Evolutionary conservation across 2,329 filamentous ascomycete species (phyloP), one percentile per base, ranked within the genome.

Genomic region (Exophiala alcalophila): DNA sequence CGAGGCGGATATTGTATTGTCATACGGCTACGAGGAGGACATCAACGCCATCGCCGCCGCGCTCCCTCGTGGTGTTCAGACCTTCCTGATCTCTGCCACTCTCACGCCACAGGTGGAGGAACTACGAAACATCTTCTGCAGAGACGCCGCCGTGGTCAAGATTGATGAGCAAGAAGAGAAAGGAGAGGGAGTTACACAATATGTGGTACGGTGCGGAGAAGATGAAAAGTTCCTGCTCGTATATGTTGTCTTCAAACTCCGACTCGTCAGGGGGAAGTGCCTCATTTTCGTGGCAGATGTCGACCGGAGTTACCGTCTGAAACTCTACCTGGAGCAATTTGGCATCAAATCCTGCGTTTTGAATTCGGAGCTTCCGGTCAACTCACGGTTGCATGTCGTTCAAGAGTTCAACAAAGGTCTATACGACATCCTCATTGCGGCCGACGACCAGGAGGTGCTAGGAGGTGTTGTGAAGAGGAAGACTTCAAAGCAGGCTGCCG

Each of bases 341-440:
- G 90, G 89, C 32, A 91, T 96, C 61, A 84, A 88, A 62, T 91
- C 86, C 58, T 94, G 87, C 65, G 86, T 96, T 19, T 70, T 98
- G 27, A 98, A 98, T 68, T 92, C 88, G 1, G 91, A 98, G 61
- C 69, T 98, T 24, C 92, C 92, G 0, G 83, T 97, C 53, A 96
- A 96, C 59, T 92, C 86, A 1, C 77, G 92, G 47, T 81, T 96
- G 26, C 91, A 98, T 61, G 89, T 95, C 2, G 91, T 98, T 2
- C 86, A 97, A 58, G 89, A 97, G 63, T 98, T 98, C 69, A 98
- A 97, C 70, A 86, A 86, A 66, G 86, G 87, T 39, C 82, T 97
- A 5, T 98, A 98, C 73, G 91, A 98, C 58, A 96, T 97, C 50
- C 90, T 98, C 55, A 95, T 98, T 57, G 92, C 92, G 1, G 90